Evolutionary conservation across 495 filamentous ascomycete genomes (phyloP), one percentile per base, ranked within the genome.

Genomic region (Podospora tetraspora): DNA sequence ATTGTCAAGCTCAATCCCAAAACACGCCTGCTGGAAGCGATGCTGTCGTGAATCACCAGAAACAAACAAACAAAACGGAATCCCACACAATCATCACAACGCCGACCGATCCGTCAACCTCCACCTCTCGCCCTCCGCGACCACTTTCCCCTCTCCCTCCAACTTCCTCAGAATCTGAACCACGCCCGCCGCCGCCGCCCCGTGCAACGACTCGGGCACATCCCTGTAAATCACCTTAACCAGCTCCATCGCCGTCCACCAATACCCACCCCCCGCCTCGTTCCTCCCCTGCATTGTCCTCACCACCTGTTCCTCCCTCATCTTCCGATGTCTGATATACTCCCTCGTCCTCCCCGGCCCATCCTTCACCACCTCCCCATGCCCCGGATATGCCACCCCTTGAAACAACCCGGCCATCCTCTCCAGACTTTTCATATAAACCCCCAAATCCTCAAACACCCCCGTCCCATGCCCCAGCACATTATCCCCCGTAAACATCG

Each of bases 401-500:
- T 67, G 70, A 66, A 91, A 90, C 22, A 87, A 78, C 21, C 77
- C 72, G 60, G 83, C 79, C 92, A 97, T 96, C 66, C 81, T 82
- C 63, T 88, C 80, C 16, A 99, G 77, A 62, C 88, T 92, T n/a
- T 73, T 70, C 67, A 97, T 79, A 74, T 97, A 99, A 4, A 79
- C 79, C 7, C 77, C 78, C 2, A 97, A 82, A 67, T 97, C 89
- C 78, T 96, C 93, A 74, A 97, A 97, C 13, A 97, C 93, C 30
- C 91, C 88, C 3, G 95, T 97, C 2, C 95, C 95, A 67, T 97
- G 93, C 0, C 95, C 95, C 4, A 99, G 85, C 32, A 99, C 92
- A 72, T 95, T 97, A 73, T 99, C 95, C 56, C 92, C 95, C 0
- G 94, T 97, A 78, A 99, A 97, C 75, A 98, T 84, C 10, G 92